Evolutionary conservation across 805 yeast genomes (phyloP).

Genomic region (Sungouiozyma ichnusensis): DNA sequence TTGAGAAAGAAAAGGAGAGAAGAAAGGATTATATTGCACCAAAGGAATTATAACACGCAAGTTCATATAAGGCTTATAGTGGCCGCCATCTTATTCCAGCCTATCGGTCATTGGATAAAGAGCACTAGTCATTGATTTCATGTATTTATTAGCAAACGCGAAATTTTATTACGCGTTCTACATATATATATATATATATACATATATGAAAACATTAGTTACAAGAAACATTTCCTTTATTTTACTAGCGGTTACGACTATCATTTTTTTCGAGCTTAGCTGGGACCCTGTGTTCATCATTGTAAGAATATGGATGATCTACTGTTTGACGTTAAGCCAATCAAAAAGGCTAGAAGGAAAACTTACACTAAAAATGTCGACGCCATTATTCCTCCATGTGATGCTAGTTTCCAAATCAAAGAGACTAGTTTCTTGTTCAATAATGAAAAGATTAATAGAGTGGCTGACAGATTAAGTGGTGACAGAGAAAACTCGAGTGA

Average conservation of each 20-base stretch:
- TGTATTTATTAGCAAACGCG: not conserved
- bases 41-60: constrained; percentile 46
- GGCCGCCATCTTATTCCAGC: too few species aligned
- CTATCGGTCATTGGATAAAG: too few species aligned
- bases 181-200: too few species aligned
- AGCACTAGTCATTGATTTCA: too few species aligned
- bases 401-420: not conserved
- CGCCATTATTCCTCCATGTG: constrained; percentile 5
- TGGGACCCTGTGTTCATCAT: too few species aligned
- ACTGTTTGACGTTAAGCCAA: constrained; percentile 10
- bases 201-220: not conserved
- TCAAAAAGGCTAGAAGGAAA: constrained; percentile 13
- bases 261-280: too few species aligned
- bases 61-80: too few species aligned
- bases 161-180: not conserved
- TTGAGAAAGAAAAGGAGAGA: constrained; percentile 56
- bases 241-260: too few species aligned
- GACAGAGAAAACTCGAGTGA: not conserved
- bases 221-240: too few species aligned
- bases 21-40: constrained; percentile 80
- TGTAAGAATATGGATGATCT: constrained; percentile 16
- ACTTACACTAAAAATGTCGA: constrained; percentile 16
- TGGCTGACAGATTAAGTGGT: constrained; percentile 17
- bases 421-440: constrained; percentile 20
- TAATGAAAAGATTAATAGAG: constrained; percentile 11